Percentiles rank a stretch among this genome's conserved stretches.
Conservation (phyloP, 345 rosid species). For the Lumnitzera racemosa region DNA sequence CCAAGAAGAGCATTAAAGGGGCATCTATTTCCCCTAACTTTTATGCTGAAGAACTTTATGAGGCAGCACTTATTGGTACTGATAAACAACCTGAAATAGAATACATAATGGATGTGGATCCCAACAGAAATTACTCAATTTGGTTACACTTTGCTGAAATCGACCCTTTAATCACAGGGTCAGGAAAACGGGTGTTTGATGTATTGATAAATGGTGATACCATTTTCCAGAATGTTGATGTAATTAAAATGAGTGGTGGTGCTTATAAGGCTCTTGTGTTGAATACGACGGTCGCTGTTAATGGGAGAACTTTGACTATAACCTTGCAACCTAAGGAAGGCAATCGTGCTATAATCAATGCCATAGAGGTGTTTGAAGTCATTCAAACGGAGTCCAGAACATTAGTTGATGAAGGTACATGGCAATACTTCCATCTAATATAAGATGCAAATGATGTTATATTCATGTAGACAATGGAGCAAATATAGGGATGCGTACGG, state of each 20-base stretch:
- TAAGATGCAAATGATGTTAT: background rate
- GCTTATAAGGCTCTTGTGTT: constrained; percentile 70
- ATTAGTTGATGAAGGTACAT: constrained; percentile 67
- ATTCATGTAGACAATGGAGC: background rate
- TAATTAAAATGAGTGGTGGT: constrained; percentile 58
- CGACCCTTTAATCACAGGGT: constrained; percentile 51
- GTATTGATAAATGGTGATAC: constrained; percentile 65
- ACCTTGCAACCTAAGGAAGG: constrained; percentile 63
- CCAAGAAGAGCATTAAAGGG: constrained; percentile 50
- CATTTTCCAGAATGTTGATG: constrained; percentile 48
- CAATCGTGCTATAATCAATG: constrained; percentile 65
- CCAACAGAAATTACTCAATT: constrained; percentile 78
- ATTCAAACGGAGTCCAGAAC: constrained; percentile 67
- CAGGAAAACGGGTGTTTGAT: constrained; percentile 75
- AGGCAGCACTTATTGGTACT: constrained; percentile 65
- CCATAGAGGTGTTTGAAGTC: constrained; percentile 85
- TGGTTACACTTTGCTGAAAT: constrained; percentile 98
- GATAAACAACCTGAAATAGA: constrained; percentile 56
- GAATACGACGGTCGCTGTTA: constrained; percentile 64
- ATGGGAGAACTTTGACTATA: constrained; percentile 72
- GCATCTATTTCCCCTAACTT: constrained; percentile 74
- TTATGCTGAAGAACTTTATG: constrained; percentile 84
- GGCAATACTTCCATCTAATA: background rate
- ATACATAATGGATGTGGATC: constrained; percentile 79
- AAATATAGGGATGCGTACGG: too few species aligned